A percentile compares a stretch with the other conserved stretches of the same genome.
Conservation (phyloP, 73 alveolate species). For the Loxodes magnus region DNA sequence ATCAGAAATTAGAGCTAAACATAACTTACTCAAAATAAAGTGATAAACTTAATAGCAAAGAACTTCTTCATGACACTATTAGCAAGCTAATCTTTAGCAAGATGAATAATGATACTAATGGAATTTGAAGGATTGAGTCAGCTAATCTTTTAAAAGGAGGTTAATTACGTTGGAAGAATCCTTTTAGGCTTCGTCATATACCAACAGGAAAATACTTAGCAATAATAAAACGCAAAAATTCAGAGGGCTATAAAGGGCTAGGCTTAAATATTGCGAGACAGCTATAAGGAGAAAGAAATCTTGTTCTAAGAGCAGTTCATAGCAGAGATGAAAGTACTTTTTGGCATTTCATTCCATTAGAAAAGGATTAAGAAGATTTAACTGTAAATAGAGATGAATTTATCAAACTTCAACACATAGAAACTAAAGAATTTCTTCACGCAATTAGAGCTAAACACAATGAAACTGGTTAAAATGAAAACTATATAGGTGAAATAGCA, state of each 20-base stretch:
- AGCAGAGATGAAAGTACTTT: not conserved
- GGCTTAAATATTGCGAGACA: not conserved
- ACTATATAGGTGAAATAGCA: too few species aligned
- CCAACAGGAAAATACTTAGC: slow-evolving; percentile 3
- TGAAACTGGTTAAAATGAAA: not conserved
- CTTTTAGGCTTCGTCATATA: not conserved
- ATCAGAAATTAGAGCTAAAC: too few species aligned
- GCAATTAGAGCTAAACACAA: not conserved
- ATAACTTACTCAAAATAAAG: too few species aligned
- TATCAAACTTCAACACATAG: not conserved
- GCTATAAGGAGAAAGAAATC: not conserved
- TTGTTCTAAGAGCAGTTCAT: not conserved
- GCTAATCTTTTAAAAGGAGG: not conserved
- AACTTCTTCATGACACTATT: too few species aligned
- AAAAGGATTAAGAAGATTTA: not conserved
- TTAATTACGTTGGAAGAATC: not conserved
- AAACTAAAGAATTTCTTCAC: not conserved
- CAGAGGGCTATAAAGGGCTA: not conserved
- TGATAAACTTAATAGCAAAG: too few species aligned
- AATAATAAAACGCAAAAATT: not conserved
- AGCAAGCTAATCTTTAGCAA: too few species aligned
- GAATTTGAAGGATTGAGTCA: slow-evolving; percentile 5
- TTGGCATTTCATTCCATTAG: not conserved
- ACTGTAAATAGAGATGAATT: not conserved
- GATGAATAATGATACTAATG: too few species aligned